Base-by-base conservation (phyloP, 495 filamentous ascomycete genomes). In the Aspergillus affinis region DNA sequence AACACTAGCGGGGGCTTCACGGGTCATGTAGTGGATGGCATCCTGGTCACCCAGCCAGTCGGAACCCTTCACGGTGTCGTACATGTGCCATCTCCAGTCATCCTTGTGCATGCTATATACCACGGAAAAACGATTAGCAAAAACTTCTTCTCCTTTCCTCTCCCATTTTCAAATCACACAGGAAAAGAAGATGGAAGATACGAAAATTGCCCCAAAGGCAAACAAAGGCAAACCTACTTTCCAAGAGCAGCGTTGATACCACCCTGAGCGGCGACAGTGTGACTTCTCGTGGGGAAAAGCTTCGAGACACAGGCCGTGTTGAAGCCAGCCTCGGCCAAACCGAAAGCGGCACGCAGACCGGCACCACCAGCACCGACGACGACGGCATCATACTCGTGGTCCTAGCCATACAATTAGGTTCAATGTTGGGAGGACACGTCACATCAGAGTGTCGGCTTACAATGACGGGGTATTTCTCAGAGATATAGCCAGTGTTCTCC, bases 11-110 rank as follows among this genome's bases (percentile, higher is more conserved):
- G 93, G 92, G 20, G 93, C 93, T 76, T 97, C 94, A 61, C 92
- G 84, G 61, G 93, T 97, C 93, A 98, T 98, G 80, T 98, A 98
- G 77, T 98, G 93, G 71, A 98, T 98, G 53, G 93, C 93, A 78
- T 98, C 93, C 80, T 98, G 93, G 78, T 98, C 93, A 73, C 93
- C 93, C 32, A 98, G 84, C 93, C 93, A 98, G 82, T 98, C 93
- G 56, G 90, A 95, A 67, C 93, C 93, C 82, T 98, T 98, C 61
- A 98, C 93, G 50, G 93, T 98, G 77, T 98, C 93, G 82, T 97
- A 98, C 93, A 97, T 97, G 81, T 98, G 93, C 93, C 93, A 97
- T 76, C 93, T 88, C 93, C 93, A 98, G 81, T 98, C 93, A 75
- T 98, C 93, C 72, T 85, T 77, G 75, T 89, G 86, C 87, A 90